A percentile compares a stretch with the other conserved stretches of the same genome.
Evolutionary conservation across 441 rosid species (phyloP).

Genomic region (Jatropha podagrica): DNA sequence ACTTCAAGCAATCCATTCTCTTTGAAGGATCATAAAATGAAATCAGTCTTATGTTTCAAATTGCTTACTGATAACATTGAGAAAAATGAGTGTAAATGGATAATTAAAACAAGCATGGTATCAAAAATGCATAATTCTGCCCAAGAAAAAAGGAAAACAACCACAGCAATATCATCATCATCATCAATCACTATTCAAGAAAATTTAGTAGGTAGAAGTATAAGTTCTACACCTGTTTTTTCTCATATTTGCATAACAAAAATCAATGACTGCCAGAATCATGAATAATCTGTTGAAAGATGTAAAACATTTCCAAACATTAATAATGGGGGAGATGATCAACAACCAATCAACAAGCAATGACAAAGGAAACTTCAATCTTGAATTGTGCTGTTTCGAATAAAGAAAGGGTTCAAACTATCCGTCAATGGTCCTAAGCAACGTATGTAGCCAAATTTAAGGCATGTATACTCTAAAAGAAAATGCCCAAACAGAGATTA

Average conservation of each 20-base stretch:
- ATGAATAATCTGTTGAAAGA: too few relatives aligned
- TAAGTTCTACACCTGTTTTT: too few relatives aligned
- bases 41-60: background rate
- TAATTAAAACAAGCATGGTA: too few relatives aligned
- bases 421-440: background rate
- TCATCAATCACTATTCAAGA: background rate
- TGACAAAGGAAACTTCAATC: background rate
- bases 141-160: background rate
- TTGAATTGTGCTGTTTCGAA: too few relatives aligned
- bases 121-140: background rate
- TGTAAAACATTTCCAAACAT: too few relatives aligned
- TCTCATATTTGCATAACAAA: background rate
- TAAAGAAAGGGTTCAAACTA: too few relatives aligned
- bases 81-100: background rate
- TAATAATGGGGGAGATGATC: too few relatives aligned
- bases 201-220: too few relatives aligned
- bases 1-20: slow-evolving; percentile 40
- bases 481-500: background rate
- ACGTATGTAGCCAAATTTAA: background rate
- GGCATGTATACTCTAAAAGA: background rate
- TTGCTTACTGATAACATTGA: background rate
- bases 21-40: slow-evolving; percentile 24
- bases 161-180: too few relatives aligned
- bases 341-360: background rate
- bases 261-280: background rate